phyloP scores from a whole-genome alignment of 1,139 yeast genomes.

The Debaryomycetaceae sp. region DNA sequence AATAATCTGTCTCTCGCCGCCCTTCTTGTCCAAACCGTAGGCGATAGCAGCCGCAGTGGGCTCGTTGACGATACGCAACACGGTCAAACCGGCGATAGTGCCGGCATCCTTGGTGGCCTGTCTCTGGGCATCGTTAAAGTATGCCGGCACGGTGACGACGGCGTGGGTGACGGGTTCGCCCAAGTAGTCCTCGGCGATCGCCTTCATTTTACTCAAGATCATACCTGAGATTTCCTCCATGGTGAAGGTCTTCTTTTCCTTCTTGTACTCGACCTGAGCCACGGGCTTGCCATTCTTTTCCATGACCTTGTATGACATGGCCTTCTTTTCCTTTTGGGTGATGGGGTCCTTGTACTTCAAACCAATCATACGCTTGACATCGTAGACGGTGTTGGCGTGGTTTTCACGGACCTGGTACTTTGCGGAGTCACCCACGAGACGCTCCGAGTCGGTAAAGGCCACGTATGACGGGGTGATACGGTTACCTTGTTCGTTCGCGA shows the following conservation, averaged over 20 bases:
- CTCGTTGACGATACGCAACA: conserved; percentile 90
- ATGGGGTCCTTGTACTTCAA: conserved; percentile 63
- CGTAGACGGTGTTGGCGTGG: conserved; percentile 71
- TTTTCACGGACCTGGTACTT: conserved; percentile 86
- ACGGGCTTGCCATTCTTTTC: conserved; percentile 72
- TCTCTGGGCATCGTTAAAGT: conserved; percentile 96
- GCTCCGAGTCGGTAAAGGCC: conserved; percentile 75
- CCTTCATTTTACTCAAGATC: conserved; percentile 88
- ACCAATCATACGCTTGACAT: conserved; percentile 81
- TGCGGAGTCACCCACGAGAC: conserved; percentile 91
- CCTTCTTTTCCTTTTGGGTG: conserved; percentile 76
- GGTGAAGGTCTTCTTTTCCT: conserved; percentile 53
- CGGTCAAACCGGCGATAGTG: conserved; percentile 89
- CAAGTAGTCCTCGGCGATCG: conserved; percentile 84
- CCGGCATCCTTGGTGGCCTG: conserved; percentile 99
- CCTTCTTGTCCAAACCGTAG: conserved; percentile 82
- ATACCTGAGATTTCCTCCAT: conserved; percentile 90
- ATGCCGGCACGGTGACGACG: conserved; percentile 95
- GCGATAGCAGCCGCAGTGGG: conserved; percentile 99
- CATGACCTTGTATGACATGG: conserved; percentile 62
- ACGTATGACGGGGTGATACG: conserved; percentile 90
- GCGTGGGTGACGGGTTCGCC: conserved; percentile 89
- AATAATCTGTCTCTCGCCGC: conserved; percentile 37
- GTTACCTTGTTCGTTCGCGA: conserved; percentile 94
- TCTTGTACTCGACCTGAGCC: conserved; percentile 59